Percentiles rank a stretch among this genome's conserved stretches.
Conservation (phyloP, 768 basidiomycete genomes). For the Suillus tomentosus region DNA sequence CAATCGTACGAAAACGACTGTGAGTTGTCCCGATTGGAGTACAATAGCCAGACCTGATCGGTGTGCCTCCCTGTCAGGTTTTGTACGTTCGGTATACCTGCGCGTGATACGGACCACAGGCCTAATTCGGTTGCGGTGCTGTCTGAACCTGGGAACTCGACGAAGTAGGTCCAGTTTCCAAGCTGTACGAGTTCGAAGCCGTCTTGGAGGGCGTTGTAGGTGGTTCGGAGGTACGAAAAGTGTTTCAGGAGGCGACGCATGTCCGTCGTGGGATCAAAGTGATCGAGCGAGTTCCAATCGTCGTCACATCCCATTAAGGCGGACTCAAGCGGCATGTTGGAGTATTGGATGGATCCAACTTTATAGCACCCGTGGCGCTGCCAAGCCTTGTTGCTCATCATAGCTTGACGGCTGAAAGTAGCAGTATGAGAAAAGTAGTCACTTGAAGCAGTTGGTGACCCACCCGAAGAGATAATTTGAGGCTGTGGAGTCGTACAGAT, state of each 20-base stretch:
- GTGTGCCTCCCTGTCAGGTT: conserved; percentile 58
- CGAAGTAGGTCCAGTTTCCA: conserved; percentile 78
- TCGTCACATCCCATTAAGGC: conserved; percentile 82
- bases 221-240: conserved; percentile 66
- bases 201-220: conserved; percentile 79
- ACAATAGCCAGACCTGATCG: conserved; percentile 82
- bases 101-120: conserved; percentile 78
- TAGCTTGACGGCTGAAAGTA: conserved; percentile 78
- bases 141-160: conserved; percentile 86
- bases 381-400: conserved; percentile 86
- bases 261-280: conserved; percentile 89
- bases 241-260: conserved; percentile 73
- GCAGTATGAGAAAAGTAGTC: conserved; percentile 4
- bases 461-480: conserved; percentile 90
- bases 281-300: conserved; percentile 91
- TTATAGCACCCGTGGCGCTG: conserved; percentile 91
- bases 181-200: conserved; percentile 82
- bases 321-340: conserved; percentile 86
- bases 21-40: conserved; percentile 82
- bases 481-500: conserved; percentile 85
- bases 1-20: conserved; percentile 67
- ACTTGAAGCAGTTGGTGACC: conserved; percentile 23
- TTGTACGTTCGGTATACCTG: conserved; percentile 61
- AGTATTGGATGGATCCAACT: conserved; percentile 90
- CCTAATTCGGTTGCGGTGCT: conserved; percentile 81